Base-by-base conservation (phyloP, 768 basidiomycete species). In the Suillus spraguei region DNA sequence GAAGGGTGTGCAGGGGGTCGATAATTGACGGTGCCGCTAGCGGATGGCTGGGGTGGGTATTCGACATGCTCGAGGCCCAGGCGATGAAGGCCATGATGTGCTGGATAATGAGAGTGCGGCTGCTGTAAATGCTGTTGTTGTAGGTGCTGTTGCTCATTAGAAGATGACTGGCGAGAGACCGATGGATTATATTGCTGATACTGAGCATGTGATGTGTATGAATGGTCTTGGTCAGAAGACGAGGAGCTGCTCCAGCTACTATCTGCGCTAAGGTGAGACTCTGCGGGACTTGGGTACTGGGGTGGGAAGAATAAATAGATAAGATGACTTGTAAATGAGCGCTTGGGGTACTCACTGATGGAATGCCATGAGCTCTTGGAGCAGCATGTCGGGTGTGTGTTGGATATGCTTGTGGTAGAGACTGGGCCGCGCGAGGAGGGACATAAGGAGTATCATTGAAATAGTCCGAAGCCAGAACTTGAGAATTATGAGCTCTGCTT, bases 391-490 rank as follows among this genome's bases (percentile, higher is more conserved):
- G 66, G 60, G 68, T 54, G 36, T 63, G 60, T 54, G 64, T 63
- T 62, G 67, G 59, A 59, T 66, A 69, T 41, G 35, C 0, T 9
- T 65, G 66, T 28, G 66, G 67, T 66, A 68, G 64, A 58, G 68
- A 54, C 61, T 71, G 74, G 16, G 55, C 41, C 17, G 41, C 5
- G 42, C 75, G 68, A 14, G 71, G 74, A 50, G 74, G 74, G 46
- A 75, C 66, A 49, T 76, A 75, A 0, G 74, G 75, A 0, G 74
- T 9, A 5, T 75, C 75, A 56, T 72, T 67, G 44, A 70, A 70
- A n/a, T 65, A 49, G 20, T 72, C 70, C 55, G 68, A 59, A 17
- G 50, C 38, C 59, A 72, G 61, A 61, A 63, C 52, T 28, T 61
- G 55, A 58, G 66, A 56, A 33, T 62, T 44, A 47, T 61, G 33